A percentile compares a stretch with the other conserved stretches of the same genome.
phyloP scores from a whole-genome alignment of 345 rosid species.

The Aquilaria yunnanensis region DNA sequence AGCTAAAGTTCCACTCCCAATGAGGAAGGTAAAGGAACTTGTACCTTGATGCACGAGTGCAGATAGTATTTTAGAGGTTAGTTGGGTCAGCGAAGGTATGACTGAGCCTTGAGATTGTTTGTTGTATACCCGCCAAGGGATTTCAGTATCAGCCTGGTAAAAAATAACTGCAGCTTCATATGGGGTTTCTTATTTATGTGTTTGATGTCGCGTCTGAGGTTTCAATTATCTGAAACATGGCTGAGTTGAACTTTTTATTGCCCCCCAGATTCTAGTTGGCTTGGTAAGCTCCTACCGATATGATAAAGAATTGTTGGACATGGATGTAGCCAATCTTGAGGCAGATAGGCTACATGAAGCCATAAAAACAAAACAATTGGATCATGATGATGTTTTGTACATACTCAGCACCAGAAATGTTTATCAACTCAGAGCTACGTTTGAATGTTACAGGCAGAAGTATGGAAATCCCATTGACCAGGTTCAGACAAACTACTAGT shows the following conservation, averaged over 20 bases:
- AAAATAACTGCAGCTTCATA: too few relatives aligned
- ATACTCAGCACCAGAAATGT: constrained; percentile 66
- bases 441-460: constrained; percentile 43
- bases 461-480: constrained; percentile 49
- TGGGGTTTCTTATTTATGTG: not conserved
- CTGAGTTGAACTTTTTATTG: constrained; percentile 6
- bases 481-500: constrained; percentile 30
- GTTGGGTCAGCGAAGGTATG: not conserved
- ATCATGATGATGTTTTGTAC: constrained; percentile 51
- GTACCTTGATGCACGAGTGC: not conserved
- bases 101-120: constrained; percentile 1
- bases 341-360: constrained; percentile 59
- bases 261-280: constrained; percentile 51
- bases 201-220: not conserved
- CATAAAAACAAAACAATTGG: constrained; percentile 46
- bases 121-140: not conserved
- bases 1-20: constrained; percentile 33
- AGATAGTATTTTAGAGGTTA: not conserved
- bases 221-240: not conserved
- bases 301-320: constrained; percentile 53
- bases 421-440: constrained; percentile 70
- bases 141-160: too few relatives aligned
- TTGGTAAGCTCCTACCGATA: constrained; percentile 73
- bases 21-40: constrained; percentile 49
- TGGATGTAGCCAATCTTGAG: constrained; percentile 51